Percentiles rank a stretch among this genome's conserved stretches.
These are phyloP conservation scores for Xylaria scruposa DNA, from an alignment of 495 filamentous ascomycete species.

Conservation along the genomic window DNA sequence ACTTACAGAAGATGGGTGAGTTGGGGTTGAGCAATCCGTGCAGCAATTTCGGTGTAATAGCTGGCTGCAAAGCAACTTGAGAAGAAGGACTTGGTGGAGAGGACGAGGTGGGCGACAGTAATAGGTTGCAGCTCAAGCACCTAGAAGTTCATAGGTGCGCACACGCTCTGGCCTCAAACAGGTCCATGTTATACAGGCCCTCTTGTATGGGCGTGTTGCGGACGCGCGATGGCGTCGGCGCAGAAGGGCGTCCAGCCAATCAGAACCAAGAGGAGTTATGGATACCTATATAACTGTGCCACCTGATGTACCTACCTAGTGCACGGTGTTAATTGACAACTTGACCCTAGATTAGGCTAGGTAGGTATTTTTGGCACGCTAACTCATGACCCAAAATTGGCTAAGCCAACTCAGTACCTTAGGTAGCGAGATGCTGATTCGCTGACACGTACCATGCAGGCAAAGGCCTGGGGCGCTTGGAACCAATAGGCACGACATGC, in stretches of 20 bases:
- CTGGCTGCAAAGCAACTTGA: constrained; percentile 10
- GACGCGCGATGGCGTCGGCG: constrained; percentile 25
- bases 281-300: neutral
- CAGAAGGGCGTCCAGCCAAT: constrained; percentile 8
- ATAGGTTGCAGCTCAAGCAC: no score
- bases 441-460: no score
- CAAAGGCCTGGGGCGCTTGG: no score
- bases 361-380: no score
- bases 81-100: neutral
- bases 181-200: neutral
- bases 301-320: no score
- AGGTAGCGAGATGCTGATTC: no score
- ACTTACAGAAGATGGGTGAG: neutral
- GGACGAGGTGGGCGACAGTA: neutral
- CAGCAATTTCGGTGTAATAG: neutral
- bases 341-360: no score
- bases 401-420: no score
- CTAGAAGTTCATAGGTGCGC: neutral
- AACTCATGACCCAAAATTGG: no score
- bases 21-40: neutral
- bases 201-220: constrained; percentile 9
- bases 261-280: neutral
- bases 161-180: constrained; percentile 9
- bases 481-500: no score
- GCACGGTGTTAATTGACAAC: no score